Conservation (phyloP, 1,284 basidiomycete species). For the Sutorius eximius region DNA sequence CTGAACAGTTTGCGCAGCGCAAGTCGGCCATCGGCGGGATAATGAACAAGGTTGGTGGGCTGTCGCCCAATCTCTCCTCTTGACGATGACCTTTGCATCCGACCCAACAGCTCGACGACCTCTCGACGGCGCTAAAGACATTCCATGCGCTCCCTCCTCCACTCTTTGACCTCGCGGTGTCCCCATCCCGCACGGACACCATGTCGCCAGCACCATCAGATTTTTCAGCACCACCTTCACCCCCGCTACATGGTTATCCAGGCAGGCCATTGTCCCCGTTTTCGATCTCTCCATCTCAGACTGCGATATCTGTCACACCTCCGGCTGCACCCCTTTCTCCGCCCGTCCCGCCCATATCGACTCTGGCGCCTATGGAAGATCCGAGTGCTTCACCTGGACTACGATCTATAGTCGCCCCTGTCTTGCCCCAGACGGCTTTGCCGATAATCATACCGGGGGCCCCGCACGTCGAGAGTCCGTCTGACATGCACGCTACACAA, state of each 20-base stretch:
- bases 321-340: conserved; percentile 3
- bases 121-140: conserved; percentile 44
- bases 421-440: conserved; percentile 12
- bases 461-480: conserved; percentile 32
- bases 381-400: not conserved
- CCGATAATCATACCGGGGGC: conserved; percentile 22
- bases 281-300: conserved; percentile 9
- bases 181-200: conserved; percentile 33
- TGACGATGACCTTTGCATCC: not conserved
- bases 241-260: conserved; percentile 3
- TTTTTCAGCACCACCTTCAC: conserved; percentile 14
- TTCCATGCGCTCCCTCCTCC: conserved; percentile 50
- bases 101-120: conserved; percentile 43
- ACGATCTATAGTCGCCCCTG: conserved; percentile 15
- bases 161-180: conserved; percentile 35
- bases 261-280: conserved; percentile 2
- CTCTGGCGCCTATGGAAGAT: conserved; percentile 5
- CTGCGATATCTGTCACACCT: not conserved
- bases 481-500: conserved; percentile 22
- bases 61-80: not conserved
- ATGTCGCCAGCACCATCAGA: conserved; percentile 21
- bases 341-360: conserved; percentile 22
- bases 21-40: conserved; percentile 66
- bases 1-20: conserved; percentile 64
- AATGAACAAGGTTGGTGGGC: conserved; percentile 61